Evolutionary conservation across 2,329 filamentous ascomycete genomes (phyloP).

Genomic region (Chaetomiaceae sp.): DNA sequence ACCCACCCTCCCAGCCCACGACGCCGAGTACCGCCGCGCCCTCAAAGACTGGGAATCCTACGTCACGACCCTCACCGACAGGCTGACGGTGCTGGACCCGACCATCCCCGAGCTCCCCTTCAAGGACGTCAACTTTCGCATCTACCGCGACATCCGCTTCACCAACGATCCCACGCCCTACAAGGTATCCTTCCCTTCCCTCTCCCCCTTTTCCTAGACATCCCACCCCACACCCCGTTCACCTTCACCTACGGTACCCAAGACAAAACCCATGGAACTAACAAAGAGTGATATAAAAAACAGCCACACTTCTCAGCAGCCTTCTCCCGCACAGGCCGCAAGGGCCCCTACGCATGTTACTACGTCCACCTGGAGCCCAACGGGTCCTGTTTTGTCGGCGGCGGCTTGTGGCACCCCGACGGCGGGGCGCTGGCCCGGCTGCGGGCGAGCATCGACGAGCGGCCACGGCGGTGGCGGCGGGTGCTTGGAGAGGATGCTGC

Average conservation of each 20-base stretch:
- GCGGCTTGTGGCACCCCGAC: conserved; percentile 78
- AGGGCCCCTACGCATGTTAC: conserved; percentile 83
- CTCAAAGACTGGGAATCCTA: conserved; percentile 80
- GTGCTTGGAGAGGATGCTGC: conserved; percentile 53
- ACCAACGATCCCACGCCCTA: conserved; percentile 81
- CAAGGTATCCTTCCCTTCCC: conserved; percentile 53
- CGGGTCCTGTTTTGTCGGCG: conserved; percentile 68
- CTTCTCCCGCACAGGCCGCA: conserved; percentile 82
- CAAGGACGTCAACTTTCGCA: conserved; percentile 82
- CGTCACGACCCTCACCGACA: conserved; percentile 65
- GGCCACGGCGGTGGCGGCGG: conserved; percentile 63
- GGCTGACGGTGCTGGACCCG: conserved; percentile 66
- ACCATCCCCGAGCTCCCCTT: conserved; percentile 81
- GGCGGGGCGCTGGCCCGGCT: conserved; percentile 59
- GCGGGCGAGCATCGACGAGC: conserved; percentile 69
- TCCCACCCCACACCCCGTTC: conserved; percentile 1
- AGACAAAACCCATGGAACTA: not conserved
- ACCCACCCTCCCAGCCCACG: conserved; percentile 54
- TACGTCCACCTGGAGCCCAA: conserved; percentile 78
- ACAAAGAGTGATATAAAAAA: not conserved
- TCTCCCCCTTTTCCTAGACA: not conserved
- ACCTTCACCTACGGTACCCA: conserved; percentile 20
- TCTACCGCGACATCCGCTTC: conserved; percentile 83
- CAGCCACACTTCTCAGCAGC: conserved; percentile 77
- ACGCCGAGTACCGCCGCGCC: conserved; percentile 71